Evolutionary conservation across 2,329 filamentous ascomycete species (phyloP).

Genomic region (Penicillium italicum): DNA sequence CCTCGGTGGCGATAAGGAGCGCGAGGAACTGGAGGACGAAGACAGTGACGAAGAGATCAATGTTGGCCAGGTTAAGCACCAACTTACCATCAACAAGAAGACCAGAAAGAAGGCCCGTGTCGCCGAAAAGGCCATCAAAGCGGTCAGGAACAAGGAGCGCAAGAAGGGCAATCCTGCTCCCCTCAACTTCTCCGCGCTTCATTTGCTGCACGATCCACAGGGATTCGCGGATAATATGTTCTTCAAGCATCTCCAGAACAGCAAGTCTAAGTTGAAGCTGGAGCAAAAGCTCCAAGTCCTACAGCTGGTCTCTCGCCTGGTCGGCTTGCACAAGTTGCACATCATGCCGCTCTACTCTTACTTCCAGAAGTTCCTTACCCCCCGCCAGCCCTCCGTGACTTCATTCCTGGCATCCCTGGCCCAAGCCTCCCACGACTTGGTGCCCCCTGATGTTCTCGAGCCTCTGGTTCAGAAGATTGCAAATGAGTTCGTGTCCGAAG

Average conservation of each 20-base stretch:
- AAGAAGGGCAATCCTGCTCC: conserved; percentile 85
- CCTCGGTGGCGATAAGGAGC: conserved; percentile 90
- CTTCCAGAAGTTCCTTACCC: conserved; percentile 89
- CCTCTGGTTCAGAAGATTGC: conserved; percentile 92
- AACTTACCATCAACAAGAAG: conserved; percentile 93
- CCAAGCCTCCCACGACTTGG: conserved; percentile 84
- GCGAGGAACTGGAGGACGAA: conserved; percentile 87
- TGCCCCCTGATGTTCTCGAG: conserved; percentile 88
- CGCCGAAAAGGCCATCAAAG: conserved; percentile 76
- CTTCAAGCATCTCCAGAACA: conserved; percentile 82
- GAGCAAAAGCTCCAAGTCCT: conserved; percentile 88
- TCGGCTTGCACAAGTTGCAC: conserved; percentile 88
- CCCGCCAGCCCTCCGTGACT: conserved; percentile 83
- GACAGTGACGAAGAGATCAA: conserved; percentile 78
- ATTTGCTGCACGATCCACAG: conserved; percentile 90
- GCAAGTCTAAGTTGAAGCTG: conserved; percentile 77
- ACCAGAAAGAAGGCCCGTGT: conserved; percentile 78
- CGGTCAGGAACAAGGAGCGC: conserved; percentile 75
- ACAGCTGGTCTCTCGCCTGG: conserved; percentile 83
- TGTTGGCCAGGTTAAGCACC: conserved; percentile 76
- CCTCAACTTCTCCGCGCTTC: conserved; percentile 93
- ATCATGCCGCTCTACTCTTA: conserved; percentile 91
- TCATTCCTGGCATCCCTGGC: conserved; percentile 89
- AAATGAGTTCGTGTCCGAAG: conserved; percentile 97
- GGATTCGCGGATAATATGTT: conserved; percentile 89